Evolutionary conservation across 225 moss, liverwort and hornwort species (phyloP).

Genomic region (Bryoerythrophyllum caledonicum): DNA sequence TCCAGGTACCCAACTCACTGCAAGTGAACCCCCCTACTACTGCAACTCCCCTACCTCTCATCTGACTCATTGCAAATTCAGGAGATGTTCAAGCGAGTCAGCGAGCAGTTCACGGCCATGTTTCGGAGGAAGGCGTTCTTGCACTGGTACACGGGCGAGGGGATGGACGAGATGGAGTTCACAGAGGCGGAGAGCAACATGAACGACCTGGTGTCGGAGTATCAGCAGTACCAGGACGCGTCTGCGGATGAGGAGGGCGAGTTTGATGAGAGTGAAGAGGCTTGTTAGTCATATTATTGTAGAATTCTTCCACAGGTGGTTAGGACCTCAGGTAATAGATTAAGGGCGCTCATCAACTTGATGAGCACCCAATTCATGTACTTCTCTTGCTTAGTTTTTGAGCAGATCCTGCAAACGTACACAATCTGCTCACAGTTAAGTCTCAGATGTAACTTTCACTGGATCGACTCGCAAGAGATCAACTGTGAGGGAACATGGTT

Average conservation of each 20-base stretch:
- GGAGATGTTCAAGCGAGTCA: conserved; percentile 64
- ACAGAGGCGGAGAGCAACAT: conserved; percentile 64
- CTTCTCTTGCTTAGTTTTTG: neutral
- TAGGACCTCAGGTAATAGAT: neutral
- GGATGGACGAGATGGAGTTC: conserved; percentile 66
- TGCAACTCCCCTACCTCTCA: neutral
- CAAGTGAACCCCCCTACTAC: neutral
- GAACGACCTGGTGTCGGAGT: conserved; percentile 62
- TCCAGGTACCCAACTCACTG: conserved; percentile 26
- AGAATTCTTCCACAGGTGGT: neutral
- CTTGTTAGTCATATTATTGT: neutral
- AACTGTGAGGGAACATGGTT: neutral
- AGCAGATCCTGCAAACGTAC: neutral
- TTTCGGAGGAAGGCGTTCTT: conserved; percentile 58
- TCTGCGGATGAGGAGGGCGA: conserved; percentile 60
- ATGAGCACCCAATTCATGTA: neutral
- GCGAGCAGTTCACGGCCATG: conserved; percentile 64
- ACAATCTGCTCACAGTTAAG: conserved; percentile 1
- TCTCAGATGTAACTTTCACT: neutral
- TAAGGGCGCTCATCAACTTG: neutral
- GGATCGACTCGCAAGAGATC: neutral
- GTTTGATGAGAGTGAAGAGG: conserved; percentile 57
- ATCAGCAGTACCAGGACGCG: conserved; percentile 61
- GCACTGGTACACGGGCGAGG: conserved; percentile 64
- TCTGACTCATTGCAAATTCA: neutral